Percentiles rank a stretch among this genome's conserved stretches.
Conservation (phyloP, 2,329 filamentous ascomycete species). For the Ceratocystis cacaofunesta region DNA sequence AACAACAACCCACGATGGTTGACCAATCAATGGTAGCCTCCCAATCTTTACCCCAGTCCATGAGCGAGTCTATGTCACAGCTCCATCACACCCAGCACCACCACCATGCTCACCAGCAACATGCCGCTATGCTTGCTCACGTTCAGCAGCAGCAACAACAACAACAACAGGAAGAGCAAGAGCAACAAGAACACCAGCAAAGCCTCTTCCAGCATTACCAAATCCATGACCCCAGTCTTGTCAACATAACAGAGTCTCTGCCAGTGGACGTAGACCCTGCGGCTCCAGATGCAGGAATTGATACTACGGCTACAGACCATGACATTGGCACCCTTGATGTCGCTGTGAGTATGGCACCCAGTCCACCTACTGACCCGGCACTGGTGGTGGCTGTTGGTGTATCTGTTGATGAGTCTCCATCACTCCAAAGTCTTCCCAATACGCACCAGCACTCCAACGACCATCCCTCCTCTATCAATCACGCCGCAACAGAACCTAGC, state of each 20-base stretch:
- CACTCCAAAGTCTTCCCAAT: not conserved
- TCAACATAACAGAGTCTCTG: not conserved
- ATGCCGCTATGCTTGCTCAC: not conserved
- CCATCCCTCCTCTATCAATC: not conserved
- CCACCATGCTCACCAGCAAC: conserved; percentile 1
- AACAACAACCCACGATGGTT: conserved; percentile 16
- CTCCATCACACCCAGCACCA: conserved; percentile 9
- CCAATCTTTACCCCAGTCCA: not conserved
- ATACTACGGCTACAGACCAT: not conserved
- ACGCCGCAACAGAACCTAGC: not conserved
- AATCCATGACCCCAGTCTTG: conserved; percentile 3
- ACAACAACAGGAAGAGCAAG: not conserved
- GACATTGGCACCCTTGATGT: not conserved
- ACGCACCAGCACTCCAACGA: not conserved
- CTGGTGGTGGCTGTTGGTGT: not conserved
- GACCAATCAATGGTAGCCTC: not conserved
- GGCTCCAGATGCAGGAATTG: not conserved
- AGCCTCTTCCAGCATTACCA: not conserved
- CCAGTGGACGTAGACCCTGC: not conserved
- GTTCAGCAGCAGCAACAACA: conserved; percentile 8
- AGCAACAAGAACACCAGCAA: not conserved
- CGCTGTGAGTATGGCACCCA: not conserved
- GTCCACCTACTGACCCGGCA: conserved; percentile 7
- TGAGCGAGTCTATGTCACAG: not conserved
- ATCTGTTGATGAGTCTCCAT: not conserved